Base-by-base conservation (phyloP, 2,329 filamentous ascomycete species). In the Xylaria arbuscula region DNA sequence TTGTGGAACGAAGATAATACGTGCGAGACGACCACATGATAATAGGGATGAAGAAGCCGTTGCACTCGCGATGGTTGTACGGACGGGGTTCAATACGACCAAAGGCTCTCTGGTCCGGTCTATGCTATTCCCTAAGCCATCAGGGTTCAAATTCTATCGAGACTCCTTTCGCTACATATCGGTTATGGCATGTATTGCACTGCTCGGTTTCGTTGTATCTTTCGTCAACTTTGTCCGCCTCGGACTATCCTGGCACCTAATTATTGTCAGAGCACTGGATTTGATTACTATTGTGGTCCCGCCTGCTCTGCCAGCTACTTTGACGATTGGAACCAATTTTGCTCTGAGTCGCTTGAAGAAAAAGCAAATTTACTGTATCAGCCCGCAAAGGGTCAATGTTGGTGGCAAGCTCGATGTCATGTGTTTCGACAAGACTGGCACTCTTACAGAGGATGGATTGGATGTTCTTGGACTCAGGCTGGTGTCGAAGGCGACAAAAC, bases 341-440 rank as follows among this genome's bases (percentile, higher is more conserved):
- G 97, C 96, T 1, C 83, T 99, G 1, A 90, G 88, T 11, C 89
- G 96, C 32, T 84, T 99, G 36, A 97, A 94, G 81, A 89, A 90
- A 71, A 94, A 97, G 78, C 88, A 94, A 51, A 98, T 99, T 45
- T 99, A 97, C 77, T 99, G 96, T 77, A 99, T 98, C 76, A 98
- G 95, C 73, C 96, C 97, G 0, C 96, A 99, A 77, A 89, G 96
- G 75, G 95, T 99, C 65, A 99, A 98, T 76, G 94, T 99, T 6
- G 96, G 93, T 17, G 96, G 97, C 58, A 98, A 98, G 80, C 83
- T 99, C 3, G 96, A 99, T 77, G 89, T 98, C 11, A 92, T 99
- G 82, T 98, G 95, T 80, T 99, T 99, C 72, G 96, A 99, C 82
- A 99, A 99, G 82, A 99, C 96, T 0, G 96, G 96, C n/a, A 99